Conservation (phyloP, 2,329 filamentous ascomycete species). For the Grosmannia clavigera region DNA sequence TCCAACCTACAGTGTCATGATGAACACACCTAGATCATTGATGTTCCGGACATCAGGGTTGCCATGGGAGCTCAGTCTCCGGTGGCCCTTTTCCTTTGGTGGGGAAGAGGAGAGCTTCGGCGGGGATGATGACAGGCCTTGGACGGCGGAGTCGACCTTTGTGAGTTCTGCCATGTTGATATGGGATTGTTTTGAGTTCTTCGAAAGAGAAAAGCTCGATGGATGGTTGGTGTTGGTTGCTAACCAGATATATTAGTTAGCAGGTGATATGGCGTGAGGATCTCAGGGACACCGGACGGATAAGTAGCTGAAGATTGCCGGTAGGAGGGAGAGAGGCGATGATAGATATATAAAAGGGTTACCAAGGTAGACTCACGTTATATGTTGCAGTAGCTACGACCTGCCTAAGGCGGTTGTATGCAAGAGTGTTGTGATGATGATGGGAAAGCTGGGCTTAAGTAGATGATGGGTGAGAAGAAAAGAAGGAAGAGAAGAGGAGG, state of each 20-base stretch:
- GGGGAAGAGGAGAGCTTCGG: slow-evolving; percentile 55
- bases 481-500: slow-evolving; percentile 1
- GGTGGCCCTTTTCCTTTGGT: slow-evolving; percentile 47
- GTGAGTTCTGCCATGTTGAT: slow-evolving; percentile 46
- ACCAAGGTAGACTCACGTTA: background rate
- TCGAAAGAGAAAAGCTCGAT: background rate
- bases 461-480: background rate
- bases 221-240: background rate
- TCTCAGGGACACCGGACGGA: background rate
- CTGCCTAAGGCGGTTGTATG: background rate
- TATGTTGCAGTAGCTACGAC: background rate
- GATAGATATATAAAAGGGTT: too few species aligned
- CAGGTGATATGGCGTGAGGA: background rate
- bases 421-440: slow-evolving; percentile 4
- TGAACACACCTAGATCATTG: slow-evolving; percentile 63
- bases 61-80: slow-evolving; percentile 40
- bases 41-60: slow-evolving; percentile 68
- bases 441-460: slow-evolving; percentile 3
- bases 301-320: background rate
- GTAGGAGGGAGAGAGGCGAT: background rate
- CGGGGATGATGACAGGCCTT: slow-evolving; percentile 59
- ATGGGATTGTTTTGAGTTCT: background rate
- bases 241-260: background rate
- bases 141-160: slow-evolving; percentile 87
- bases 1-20: too few species aligned